Conservation (phyloP, 1,284 basidiomycete species). For the Cryptococcus maquisensis region DNA sequence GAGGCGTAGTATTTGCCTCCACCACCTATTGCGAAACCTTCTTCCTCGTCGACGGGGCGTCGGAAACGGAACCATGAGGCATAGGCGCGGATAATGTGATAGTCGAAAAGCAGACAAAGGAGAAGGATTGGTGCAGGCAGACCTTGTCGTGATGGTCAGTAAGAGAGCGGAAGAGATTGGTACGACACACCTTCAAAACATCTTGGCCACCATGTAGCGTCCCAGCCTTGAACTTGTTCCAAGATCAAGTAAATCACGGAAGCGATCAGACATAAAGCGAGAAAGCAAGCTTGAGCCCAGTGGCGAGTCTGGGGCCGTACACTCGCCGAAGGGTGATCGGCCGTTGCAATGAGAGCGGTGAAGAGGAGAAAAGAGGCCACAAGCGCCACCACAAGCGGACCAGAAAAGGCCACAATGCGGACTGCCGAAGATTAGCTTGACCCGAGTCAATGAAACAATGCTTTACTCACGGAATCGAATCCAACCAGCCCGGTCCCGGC, state of each 20-base stretch:
- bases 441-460: no score
- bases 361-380: slow-evolving; percentile 1
- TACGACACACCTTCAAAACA: slow-evolving; percentile 14
- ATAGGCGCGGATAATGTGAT: slow-evolving; percentile 8
- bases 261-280: not conserved
- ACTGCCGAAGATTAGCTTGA: slow-evolving; percentile 1
- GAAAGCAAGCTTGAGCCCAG: slow-evolving; percentile 1
- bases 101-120: slow-evolving; percentile 1
- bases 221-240: slow-evolving; percentile 19
- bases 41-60: not conserved
- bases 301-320: slow-evolving; percentile 3
- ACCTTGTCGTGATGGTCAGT: not conserved
- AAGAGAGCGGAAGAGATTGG: not conserved
- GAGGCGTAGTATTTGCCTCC: not conserved
- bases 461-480: slow-evolving; percentile 11
- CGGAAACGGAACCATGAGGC: slow-evolving; percentile 13
- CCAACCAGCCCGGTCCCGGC: slow-evolving; percentile 11
- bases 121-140: not conserved
- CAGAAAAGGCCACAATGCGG: slow-evolving; percentile 9
- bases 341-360: slow-evolving; percentile 7
- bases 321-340: slow-evolving; percentile 7
- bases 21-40: not conserved
- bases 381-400: slow-evolving; percentile 8
- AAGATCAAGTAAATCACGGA: slow-evolving; percentile 11
- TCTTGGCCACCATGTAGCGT: slow-evolving; percentile 16